Evolutionary conservation across 1,139 yeast genomes (phyloP).

Genomic region (Kodamaea sp.): DNA sequence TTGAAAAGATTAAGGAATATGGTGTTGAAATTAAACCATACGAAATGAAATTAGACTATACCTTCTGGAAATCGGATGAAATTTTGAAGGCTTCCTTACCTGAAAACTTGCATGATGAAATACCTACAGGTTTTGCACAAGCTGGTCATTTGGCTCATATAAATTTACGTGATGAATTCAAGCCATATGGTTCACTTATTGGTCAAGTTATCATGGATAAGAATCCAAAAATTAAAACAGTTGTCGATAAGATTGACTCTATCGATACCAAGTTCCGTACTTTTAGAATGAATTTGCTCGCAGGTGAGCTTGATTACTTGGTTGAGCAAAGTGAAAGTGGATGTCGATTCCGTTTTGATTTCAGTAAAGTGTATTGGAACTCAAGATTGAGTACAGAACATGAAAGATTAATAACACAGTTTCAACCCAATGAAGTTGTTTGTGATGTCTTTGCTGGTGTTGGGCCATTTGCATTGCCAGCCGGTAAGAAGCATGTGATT

Average conservation of each 20-base stretch:
- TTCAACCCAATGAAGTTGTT: conserved; percentile 65
- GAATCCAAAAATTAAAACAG: conserved; percentile 74
- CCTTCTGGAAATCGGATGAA: conserved; percentile 87
- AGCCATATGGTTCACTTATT: conserved; percentile 75
- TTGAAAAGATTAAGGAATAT: conserved; percentile 43
- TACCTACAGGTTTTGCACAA: conserved; percentile 88
- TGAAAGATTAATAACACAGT: conserved; percentile 64
- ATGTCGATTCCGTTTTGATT: conserved; percentile 83
- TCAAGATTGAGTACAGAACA: conserved; percentile 94
- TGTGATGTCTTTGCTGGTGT: conserved; percentile 99
- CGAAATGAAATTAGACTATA: conserved; percentile 58
- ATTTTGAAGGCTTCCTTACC: conserved; percentile 77
- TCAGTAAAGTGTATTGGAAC: conserved; percentile 95
- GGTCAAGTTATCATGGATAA: conserved; percentile 92
- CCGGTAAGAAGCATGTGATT: conserved; percentile 76
- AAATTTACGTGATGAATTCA: conserved; percentile 78
- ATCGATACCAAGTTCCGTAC: conserved; percentile 88
- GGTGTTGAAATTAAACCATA: conserved; percentile 51
- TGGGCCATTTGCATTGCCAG: conserved; percentile 97
- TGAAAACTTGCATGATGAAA: conserved; percentile 59
- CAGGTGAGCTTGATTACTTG: conserved; percentile 68
- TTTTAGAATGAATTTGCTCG: conserved; percentile 88
- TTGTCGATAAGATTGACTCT: conserved; percentile 88
- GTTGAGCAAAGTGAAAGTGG: conserved; percentile 90
- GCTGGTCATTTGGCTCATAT: conserved; percentile 97